Conservation (phyloP, 2,329 filamentous ascomycete genomes). For the Exophiala sp. region DNA sequence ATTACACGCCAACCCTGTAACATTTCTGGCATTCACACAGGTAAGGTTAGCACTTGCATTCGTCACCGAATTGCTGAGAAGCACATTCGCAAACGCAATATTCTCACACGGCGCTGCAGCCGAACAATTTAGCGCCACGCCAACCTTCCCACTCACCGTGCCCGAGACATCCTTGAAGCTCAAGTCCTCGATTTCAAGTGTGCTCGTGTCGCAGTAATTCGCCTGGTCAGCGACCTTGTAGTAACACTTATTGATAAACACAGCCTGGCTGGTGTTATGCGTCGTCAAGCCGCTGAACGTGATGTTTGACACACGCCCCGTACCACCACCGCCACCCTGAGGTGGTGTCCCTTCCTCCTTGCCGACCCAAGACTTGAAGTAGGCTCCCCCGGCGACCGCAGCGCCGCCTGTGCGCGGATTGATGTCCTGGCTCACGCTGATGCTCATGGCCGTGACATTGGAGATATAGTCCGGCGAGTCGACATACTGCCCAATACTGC, state of each 20-base stretch:
- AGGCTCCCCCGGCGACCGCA: constrained; percentile 1
- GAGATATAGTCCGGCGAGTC: constrained; percentile 6
- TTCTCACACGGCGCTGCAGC: constrained; percentile 1
- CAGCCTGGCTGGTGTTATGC: neutral
- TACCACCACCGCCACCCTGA: constrained; percentile 4
- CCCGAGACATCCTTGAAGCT: constrained; percentile 2
- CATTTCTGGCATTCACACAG: constrained; percentile 6
- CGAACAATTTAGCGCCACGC: constrained; percentile 7
- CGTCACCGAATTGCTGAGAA: neutral
- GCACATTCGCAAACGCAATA: constrained; percentile 1
- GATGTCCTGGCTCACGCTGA: constrained; percentile 1
- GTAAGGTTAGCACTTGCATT: neutral
- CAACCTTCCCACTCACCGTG: constrained; percentile 7
- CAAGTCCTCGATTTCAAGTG: constrained; percentile 4
- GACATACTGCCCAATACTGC: constrained; percentile 1
- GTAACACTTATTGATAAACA: constrained; percentile 5
- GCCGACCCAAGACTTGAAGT: constrained; percentile 10
- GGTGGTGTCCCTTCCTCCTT: neutral
- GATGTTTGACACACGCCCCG: neutral
- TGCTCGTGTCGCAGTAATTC: constrained; percentile 7
- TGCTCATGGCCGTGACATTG: constrained; percentile 3
- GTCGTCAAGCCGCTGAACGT: constrained; percentile 1
- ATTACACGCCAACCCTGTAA: neutral
- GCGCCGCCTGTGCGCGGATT: constrained; percentile 1
- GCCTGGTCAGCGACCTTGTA: constrained; percentile 4